These are phyloP conservation scores for Kodamaea derodonti DNA, from an alignment of 1,139 yeast genomes.

Conservation along the genomic window DNA sequence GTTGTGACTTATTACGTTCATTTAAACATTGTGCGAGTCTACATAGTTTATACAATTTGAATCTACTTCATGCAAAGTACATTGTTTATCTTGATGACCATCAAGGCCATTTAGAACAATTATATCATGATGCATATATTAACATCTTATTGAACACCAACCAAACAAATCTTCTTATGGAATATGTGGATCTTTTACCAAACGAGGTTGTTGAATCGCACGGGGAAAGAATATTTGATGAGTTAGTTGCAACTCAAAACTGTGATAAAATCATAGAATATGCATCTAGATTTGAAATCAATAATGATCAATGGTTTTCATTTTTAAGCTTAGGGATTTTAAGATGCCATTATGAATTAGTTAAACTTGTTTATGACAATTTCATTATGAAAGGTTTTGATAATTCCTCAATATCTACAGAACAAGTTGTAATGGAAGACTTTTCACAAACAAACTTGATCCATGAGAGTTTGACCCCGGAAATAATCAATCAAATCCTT, in stretches of 20 bases:
- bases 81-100: conserved; percentile 7
- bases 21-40: conserved; percentile 14
- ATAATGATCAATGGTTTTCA: conserved; percentile 18
- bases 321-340: conserved; percentile 22
- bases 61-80: conserved; percentile 18
- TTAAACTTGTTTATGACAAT: conserved; percentile 25
- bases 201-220: conserved; percentile 5
- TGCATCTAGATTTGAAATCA: conserved; percentile 5
- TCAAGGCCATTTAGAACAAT: conserved; percentile 5
- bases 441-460: conserved; percentile 6
- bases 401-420: conserved; percentile 19
- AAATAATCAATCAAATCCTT: conserved; percentile 20
- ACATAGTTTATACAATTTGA: conserved; percentile 16
- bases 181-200: conserved; percentile 14
- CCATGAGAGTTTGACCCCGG: conserved; percentile 9
- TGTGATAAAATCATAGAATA: conserved; percentile 1
- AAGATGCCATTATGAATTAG: conserved; percentile 24
- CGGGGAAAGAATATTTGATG: conserved; percentile 1
- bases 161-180: conserved; percentile 23
- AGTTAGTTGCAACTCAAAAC: background rate
- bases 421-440: conserved; percentile 20
- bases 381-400: conserved; percentile 29
- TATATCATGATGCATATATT: conserved; percentile 23
- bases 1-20: conserved; percentile 9
- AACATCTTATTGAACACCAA: conserved; percentile 21